Base-by-base conservation (phyloP, 2,329 filamentous ascomycete genomes). In the Teratosphaeriaceae sp. region DNA sequence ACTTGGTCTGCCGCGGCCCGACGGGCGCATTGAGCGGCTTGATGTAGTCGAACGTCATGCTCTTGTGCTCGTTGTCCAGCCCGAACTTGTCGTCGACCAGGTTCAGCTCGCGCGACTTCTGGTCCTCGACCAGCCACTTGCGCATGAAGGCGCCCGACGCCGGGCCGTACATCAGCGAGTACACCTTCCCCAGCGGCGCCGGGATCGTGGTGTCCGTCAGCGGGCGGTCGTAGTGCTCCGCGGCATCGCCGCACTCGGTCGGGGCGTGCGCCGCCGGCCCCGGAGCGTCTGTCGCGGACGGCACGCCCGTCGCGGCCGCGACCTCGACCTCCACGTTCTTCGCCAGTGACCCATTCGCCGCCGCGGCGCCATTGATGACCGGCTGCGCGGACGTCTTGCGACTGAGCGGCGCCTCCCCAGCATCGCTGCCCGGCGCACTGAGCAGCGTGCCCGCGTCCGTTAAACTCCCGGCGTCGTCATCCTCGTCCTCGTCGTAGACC, bases 1-100 rank as follows among this genome's bases (percentile, higher is more conserved):
- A 98, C 60, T 94, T 96, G 11, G 92, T 98, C 68, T 95, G 87
- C 61, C 78, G 92, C 1, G 92, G 92, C 0, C 92, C 92, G 51
- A 98, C 90, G 1, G 86, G 74, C 2, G 75, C 85, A 55, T 82
- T 77, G 2, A 98, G 70, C 1, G 92, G 92, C 63, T 96, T 97
- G 67, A 94, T 94, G 62, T 96, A 98, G 1, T 81, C 83, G 61
- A 84, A 95, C 16, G 71, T 79, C 35, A 89, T 79, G 2, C 76
- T 76, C 61, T 82, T 85, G 65, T 82, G 85, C 15, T 94, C 87
- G 33, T 62, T 57, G 37, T 79, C 76, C 2, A 78, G 79, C 0
- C 85, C 88, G 56, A 83, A 84, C 59, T 88, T 87, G 53, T 94
- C 88, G 42, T 79, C 75, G 35, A 90, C 85, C 67, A 94, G 82